phyloP scores from a whole-genome alignment of 2,329 filamentous ascomycete genomes.

The Beauveria scarabaeidicola region DNA sequence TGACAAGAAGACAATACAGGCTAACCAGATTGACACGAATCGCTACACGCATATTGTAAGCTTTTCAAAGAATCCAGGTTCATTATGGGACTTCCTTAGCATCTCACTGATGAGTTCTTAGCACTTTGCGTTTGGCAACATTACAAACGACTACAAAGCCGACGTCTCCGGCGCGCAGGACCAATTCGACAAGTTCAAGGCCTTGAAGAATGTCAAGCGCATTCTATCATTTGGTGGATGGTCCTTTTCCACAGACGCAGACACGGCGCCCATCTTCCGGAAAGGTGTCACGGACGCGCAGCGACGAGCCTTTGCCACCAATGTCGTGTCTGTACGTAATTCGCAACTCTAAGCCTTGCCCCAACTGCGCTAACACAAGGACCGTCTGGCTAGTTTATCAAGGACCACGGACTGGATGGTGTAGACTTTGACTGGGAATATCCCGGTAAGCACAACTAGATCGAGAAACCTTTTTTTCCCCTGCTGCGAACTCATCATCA shows the following conservation, averaged over 20 bases:
- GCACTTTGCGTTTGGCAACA: slow-evolving; percentile 20
- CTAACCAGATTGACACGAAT: not conserved
- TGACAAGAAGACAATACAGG: not conserved
- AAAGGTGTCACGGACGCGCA: slow-evolving; percentile 18
- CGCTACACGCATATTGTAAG: not conserved
- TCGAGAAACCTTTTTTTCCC: not conserved
- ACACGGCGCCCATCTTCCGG: slow-evolving; percentile 29
- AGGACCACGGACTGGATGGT: slow-evolving; percentile 25
- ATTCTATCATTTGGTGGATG: slow-evolving; percentile 38
- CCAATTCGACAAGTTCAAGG: slow-evolving; percentile 22
- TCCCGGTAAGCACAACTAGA: not conserved
- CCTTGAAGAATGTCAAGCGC: slow-evolving; percentile 19
- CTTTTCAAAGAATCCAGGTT: not conserved
- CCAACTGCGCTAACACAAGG: not conserved
- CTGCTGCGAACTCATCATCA: not conserved
- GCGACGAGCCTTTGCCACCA: slow-evolving; percentile 24
- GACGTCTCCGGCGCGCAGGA: slow-evolving; percentile 13
- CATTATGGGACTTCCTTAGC: slow-evolving; percentile 12
- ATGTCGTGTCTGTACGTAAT: slow-evolving; percentile 15
- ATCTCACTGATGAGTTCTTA: slow-evolving; percentile 11
- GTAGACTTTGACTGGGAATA: slow-evolving; percentile 26
- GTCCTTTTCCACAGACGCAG: slow-evolving; percentile 29
- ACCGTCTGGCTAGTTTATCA: slow-evolving; percentile 21
- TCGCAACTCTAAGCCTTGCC: not conserved
- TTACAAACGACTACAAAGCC: slow-evolving; percentile 16